Base-by-base conservation (phyloP, 2,329 filamentous ascomycete genomes). In the Incumbomyces lentus region DNA sequence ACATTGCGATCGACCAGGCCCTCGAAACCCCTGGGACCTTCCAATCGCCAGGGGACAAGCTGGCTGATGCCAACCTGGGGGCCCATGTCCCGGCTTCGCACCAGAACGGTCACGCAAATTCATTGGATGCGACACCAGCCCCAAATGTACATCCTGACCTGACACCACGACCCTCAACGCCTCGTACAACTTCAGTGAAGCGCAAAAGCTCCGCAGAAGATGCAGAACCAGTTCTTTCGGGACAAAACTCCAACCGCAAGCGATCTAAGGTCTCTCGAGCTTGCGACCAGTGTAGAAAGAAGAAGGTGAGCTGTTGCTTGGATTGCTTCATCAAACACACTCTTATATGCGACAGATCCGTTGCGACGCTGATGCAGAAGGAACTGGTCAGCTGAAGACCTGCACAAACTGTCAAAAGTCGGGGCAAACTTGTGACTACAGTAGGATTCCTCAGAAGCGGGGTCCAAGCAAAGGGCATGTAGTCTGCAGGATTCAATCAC, bases 271-370 rank as follows among this genome's bases (percentile, higher is more conserved):
- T 92, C 5, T 93, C 87, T 10, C 76, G 87, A 32, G 88, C 87
- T 1, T 95, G 87, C 58, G 87, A 95, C 60, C 86, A 93, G 61
- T 94, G 87, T 61, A 76, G 88, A 36, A 77, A 87, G 46, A 93
- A 93, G 66, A 93, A 90, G 70, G 72, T 75, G 61, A 43, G 54
- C 22, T 33, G 17, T 26, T 26, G n/a, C 29, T 41, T 8, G 8
- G 14, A 14, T 11, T 6, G 16, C 11, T 11, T 6, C 16, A 12
- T 38, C 19, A 3, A 37, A 18, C 35, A 44, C 39, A 40, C 18
- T 52, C 43, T 43, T 14, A 51, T 50, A 44, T 46, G 35, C 8
- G 33, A 22, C 42, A 78, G 73, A 86, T 93, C 49, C 86, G 87
- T 59, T 95, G 88, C 59, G 87, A 94, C 66, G 84, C 86, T 3